Base-by-base conservation (phyloP, 2,329 filamentous ascomycete species). In the Claviceps sp. region DNA sequence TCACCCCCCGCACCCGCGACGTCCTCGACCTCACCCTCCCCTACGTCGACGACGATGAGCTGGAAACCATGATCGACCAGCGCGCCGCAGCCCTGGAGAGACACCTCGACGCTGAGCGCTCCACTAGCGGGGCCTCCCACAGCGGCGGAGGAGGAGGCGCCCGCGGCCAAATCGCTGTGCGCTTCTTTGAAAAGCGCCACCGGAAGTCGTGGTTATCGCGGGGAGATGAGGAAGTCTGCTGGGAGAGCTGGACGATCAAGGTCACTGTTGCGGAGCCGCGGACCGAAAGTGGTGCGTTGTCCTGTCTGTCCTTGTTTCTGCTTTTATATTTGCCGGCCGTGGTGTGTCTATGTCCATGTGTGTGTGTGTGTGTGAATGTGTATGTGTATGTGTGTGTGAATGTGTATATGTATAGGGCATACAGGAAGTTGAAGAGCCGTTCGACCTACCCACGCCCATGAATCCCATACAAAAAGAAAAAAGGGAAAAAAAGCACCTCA, bases 241-340 rank as follows among this genome's bases (percentile, higher is more conserved):
- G 93, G 93, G 93, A 97, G 74, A 83, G 82, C 63, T 98, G 93
- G 93, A 89, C 87, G 45, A 72, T 98, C 58, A 88, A 94, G 67
- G 87, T 97, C 49, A 94, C 89, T n/a, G 82, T 96, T 52, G 88
- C 89, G 9, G 89, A 89, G 60, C 90, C 91, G 34, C 76, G 85
- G 62, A 95, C 88, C 11, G 91, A 97, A 63, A 87, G 82, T 58
- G 89, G 89, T 94, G 72, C 61, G 82, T 51, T 24, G 14, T 55
- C 49, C 41, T 26, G 24, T 18, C n/a, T 42, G 7, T 42, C 30
- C 30, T 34, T 34, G 30, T 34, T 34, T 34, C 30, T 34, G 30
- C 30, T 34, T 34, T 34, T 4, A 34, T 11, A 34, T 34, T 34
- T 34, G 30, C 30, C 30, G 30, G 30, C 30, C 30, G 30, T 34